phyloP scores from a whole-genome alignment of 805 yeast species.

The Martiniozyma abietophila region DNA sequence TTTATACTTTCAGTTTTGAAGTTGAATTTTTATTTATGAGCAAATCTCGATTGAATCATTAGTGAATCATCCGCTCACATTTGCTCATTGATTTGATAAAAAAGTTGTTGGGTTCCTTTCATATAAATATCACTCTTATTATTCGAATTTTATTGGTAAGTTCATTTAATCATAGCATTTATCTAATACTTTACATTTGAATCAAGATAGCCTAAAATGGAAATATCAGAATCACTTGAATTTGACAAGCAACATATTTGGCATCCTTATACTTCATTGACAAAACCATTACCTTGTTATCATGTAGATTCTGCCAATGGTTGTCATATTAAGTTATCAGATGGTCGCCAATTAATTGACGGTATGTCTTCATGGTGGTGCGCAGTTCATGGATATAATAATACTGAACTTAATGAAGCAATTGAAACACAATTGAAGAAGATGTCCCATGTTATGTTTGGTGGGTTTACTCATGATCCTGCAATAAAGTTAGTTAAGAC shows the following conservation, averaged over 20 bases:
- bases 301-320: constrained; percentile 7
- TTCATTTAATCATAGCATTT: too few species aligned
- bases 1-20: too few species aligned
- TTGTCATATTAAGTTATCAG: constrained; percentile 2
- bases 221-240: constrained; percentile 1
- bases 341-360: constrained; percentile 5
- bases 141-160: too few species aligned
- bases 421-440: constrained; percentile 4
- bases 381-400: constrained; percentile 9
- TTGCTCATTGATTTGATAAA: too few species aligned
- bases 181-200: too few species aligned
- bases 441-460: constrained; percentile 10
- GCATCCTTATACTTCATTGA: constrained; percentile 10
- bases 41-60: too few species aligned
- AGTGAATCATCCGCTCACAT: too few species aligned
- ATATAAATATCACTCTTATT: too few species aligned
- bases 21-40: too few species aligned
- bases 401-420: constrained; percentile 8
- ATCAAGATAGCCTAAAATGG: background rate
- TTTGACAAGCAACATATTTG: constrained; percentile 7
- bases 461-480: constrained; percentile 8
- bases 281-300: constrained; percentile 8
- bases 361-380: constrained; percentile 11
- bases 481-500: constrained; percentile 5
- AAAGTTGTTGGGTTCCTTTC: too few species aligned